A percentile compares a stretch with the other conserved stretches of the same genome.
Evolutionary conservation across 352 stramenopile species (phyloP).

Genomic region (Pelagophyceae sp.): DNA sequence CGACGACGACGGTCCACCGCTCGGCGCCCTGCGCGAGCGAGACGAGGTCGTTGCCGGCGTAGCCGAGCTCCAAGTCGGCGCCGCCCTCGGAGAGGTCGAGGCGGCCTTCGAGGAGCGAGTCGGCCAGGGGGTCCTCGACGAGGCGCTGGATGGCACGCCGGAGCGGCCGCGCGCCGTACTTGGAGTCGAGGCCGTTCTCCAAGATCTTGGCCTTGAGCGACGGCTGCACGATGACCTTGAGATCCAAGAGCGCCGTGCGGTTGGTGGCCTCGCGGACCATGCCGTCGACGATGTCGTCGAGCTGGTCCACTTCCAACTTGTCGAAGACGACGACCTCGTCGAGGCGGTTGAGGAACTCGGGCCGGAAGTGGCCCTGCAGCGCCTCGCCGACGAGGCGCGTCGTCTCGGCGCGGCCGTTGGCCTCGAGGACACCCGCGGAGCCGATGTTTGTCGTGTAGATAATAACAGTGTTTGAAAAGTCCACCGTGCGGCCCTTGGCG

Average conservation of each 20-base stretch:
- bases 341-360: constrained; percentile 92
- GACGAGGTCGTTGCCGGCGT: constrained; percentile 24
- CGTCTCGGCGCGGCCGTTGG: neutral
- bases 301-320: constrained; percentile 69
- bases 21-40: no score
- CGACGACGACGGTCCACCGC: constrained; percentile 27
- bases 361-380: constrained; percentile 56
- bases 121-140: constrained; percentile 71
- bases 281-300: constrained; percentile 79
- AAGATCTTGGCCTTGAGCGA: constrained; percentile 69
- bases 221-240: constrained; percentile 62
- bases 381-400: constrained; percentile 19
- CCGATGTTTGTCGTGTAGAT: constrained; percentile 97
- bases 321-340: constrained; percentile 96
- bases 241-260: constrained; percentile 66
- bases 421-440: constrained; percentile 64
- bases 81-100: constrained; percentile 23
- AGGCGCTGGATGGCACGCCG: constrained; percentile 84
- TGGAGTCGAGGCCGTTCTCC: constrained; percentile 81
- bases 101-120: constrained; percentile 46
- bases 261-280: constrained; percentile 68
- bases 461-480: constrained; percentile 94
- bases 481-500: constrained; percentile 68
- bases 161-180: constrained; percentile 85
- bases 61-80: constrained; percentile 27